Evolutionary conservation across 2,329 filamentous ascomycete species (phyloP), one percentile per base, ranked within the genome.

Genomic region (Venturia pyrina): DNA sequence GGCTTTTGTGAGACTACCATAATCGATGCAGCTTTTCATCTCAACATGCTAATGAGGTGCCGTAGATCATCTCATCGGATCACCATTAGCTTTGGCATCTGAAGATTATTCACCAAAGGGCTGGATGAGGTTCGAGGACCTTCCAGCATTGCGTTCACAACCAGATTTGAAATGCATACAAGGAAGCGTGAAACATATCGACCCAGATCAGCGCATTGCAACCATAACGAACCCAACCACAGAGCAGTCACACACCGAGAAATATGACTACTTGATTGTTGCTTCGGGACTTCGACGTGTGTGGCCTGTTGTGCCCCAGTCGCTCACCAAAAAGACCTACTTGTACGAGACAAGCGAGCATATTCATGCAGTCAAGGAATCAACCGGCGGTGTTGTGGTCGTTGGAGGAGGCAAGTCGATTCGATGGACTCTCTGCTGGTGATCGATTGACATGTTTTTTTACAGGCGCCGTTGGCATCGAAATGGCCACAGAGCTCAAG

Each of bases 401-500:
- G 53, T 66, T 13, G 65, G 65, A 17, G 65, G 65, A 53, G 65
- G 62, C 19, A 34, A 48, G 44, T 44, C 5, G 8, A 62, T 21
- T 15, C 6, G 34, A 40, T 44, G 5, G 32, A 13, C 6, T 19
- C 28, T n/a, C 3, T 15, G 8, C 11, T 8, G 3, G 10, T 37
- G 2, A 8, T 2, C 1, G 6, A 5, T 28, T 41, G 24, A 43
- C 21, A 44, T n/a, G 56, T 15, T 8, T 32, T 8, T 32, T 6
- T 43, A 15, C 32, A 84, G 82, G 89, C 62, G 90, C 90, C 7
- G 90, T 93, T 1, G 90, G 90, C 10, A 87, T 93, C 65, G 90
- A 93, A 74, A 91, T 93, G 82, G 89, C 90, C 0, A 85, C 88
- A 1, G 90, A 95, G 77, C 79, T 93, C 65, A 93, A 92, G 76